Conservation (phyloP, 176 grass and related monocot genomes). For the Cenchrus americanus region DNA sequence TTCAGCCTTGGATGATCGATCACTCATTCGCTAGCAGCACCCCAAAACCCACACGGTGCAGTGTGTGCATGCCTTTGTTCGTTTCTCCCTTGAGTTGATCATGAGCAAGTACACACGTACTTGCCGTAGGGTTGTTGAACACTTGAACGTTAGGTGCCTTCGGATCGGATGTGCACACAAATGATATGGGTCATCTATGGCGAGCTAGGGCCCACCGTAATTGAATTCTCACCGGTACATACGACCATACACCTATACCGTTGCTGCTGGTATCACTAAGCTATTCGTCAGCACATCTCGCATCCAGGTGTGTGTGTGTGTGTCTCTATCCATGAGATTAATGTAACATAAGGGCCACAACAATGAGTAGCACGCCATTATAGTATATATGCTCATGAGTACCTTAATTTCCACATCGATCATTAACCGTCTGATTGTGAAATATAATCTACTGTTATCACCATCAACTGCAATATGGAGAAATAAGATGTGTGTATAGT, state of each 20-base stretch:
- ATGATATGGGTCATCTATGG: neutral
- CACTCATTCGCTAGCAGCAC: neutral
- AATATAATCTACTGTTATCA: neutral
- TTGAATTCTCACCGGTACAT: neutral
- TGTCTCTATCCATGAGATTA: neutral
- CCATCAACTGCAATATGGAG: neutral
- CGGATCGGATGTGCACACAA: neutral
- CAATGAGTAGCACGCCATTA: neutral
- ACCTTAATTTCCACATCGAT: neutral
- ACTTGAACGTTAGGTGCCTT: constrained; percentile 21
- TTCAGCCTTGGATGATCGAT: neutral
- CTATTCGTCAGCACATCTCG: neutral
- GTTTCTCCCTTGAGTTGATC: neutral
- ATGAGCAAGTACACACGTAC: neutral
- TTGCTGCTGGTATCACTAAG: neutral
- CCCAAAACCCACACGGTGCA: neutral
- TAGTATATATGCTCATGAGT: neutral
- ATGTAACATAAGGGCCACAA: neutral
- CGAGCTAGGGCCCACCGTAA: neutral
- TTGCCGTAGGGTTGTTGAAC: neutral
- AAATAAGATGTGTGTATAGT: neutral
- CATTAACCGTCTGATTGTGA: neutral
- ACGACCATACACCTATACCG: neutral
- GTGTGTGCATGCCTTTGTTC: neutral
- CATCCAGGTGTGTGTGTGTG: neutral